Conservation (phyloP, 768 basidiomycete species). For the Boletellus ananiceps region DNA sequence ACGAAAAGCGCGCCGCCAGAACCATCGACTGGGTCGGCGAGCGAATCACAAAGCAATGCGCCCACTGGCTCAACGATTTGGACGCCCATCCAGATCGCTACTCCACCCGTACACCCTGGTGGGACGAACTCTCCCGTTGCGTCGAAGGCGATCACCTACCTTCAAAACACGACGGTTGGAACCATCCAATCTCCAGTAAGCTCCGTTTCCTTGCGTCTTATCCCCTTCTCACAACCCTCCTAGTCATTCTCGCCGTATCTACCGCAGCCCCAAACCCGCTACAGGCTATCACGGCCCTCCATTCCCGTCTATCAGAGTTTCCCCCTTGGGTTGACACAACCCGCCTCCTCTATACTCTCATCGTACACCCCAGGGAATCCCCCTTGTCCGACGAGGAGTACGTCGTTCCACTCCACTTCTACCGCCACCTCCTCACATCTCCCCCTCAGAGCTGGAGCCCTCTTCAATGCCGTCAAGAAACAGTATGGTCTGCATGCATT, state of each 20-base stretch:
- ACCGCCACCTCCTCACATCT: constrained; percentile 8
- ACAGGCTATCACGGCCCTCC: constrained; percentile 72
- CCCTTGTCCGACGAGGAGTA: constrained; percentile 77
- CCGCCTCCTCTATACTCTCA: constrained; percentile 67
- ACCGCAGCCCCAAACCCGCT: constrained; percentile 79
- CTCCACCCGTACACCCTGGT: constrained; percentile 65
- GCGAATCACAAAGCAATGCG: constrained; percentile 57
- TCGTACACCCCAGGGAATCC: constrained; percentile 69
- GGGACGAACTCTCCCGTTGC: constrained; percentile 79
- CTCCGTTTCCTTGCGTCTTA: constrained; percentile 15
- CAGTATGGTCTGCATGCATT: constrained; percentile 78
- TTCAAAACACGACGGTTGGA: constrained; percentile 73
- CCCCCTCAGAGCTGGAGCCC: constrained; percentile 56
- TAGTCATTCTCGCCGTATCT: constrained; percentile 80
- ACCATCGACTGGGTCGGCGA: constrained; percentile 85
- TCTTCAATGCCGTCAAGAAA: constrained; percentile 85
- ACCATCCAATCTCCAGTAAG: constrained; percentile 79
- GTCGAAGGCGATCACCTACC: constrained; percentile 74
- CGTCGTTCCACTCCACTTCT: constrained; percentile 28
- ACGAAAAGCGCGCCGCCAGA: constrained; percentile 70
- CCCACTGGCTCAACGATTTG: constrained; percentile 68
- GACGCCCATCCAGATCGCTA: constrained; percentile 44
- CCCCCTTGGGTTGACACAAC: constrained; percentile 80
- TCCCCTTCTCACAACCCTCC: constrained; percentile 9
- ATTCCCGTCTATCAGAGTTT: constrained; percentile 60